Percentiles rank a stretch among this genome's conserved stretches.
Conservation (phyloP, 768 basidiomycete species). For the Coprinopsis marcescibilis region DNA sequence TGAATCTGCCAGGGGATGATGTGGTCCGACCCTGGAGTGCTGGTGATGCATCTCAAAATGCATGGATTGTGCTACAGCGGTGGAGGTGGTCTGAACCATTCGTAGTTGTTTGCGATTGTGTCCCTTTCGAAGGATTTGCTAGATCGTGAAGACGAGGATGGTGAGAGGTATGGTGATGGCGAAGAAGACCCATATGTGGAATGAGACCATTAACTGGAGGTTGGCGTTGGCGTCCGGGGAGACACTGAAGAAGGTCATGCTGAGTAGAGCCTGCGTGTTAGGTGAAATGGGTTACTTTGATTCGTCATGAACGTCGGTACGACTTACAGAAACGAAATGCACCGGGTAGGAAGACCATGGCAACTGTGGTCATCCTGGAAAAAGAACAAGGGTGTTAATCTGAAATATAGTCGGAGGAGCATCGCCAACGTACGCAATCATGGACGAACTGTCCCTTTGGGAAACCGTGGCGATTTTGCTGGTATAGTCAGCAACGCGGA, state of each 20-base stretch:
- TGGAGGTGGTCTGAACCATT: no score
- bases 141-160: constrained; percentile 14
- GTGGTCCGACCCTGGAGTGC: no score
- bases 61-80: no score
- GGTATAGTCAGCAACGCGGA: constrained; percentile 16
- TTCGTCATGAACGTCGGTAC: not conserved
- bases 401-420: not conserved
- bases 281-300: not conserved
- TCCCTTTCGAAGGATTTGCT: constrained; percentile 8
- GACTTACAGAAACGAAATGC: constrained; percentile 20
- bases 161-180: constrained; percentile 19
- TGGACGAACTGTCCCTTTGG: constrained; percentile 21
- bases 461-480: constrained; percentile 17
- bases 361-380: constrained; percentile 21
- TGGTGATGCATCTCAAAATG: no score
- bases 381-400: not conserved
- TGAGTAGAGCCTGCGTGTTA: constrained; percentile 17
- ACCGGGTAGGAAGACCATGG: constrained; percentile 23
- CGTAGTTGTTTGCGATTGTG: no score
- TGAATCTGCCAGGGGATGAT: no score
- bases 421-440: constrained; percentile 19
- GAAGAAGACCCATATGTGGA: constrained; percentile 17
- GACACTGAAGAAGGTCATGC: constrained; percentile 21
- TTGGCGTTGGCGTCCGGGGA: constrained; percentile 2
- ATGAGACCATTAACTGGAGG: constrained; percentile 8